A percentile compares a stretch with the other conserved stretches of the same genome.
These are phyloP conservation scores for Boechera retrofracta DNA, from an alignment of 345 rosid species.

Conservation along the genomic window DNA sequence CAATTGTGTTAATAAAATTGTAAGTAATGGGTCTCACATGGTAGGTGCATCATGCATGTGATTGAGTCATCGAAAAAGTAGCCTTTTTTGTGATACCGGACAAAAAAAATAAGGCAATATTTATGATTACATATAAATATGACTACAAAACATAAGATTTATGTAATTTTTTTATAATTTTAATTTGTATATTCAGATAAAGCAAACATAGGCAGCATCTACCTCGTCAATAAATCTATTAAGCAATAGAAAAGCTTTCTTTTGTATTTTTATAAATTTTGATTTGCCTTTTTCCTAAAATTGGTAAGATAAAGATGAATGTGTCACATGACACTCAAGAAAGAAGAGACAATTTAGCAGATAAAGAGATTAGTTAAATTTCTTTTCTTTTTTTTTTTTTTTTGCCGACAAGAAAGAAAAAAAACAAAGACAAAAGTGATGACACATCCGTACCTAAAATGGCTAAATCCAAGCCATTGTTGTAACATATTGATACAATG, in stretches of 20 bases:
- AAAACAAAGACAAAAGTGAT: conserved; percentile 11
- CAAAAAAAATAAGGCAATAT: not conserved
- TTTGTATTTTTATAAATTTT: conserved; percentile 23
- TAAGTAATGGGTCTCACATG: conserved; percentile 18
- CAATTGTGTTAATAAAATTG: not conserved
- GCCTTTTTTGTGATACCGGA: not conserved
- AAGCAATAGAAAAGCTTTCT: conserved; percentile 9
- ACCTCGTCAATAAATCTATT: not conserved
- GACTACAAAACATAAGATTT: not conserved
- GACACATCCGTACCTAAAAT: not conserved
- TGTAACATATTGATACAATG: not conserved
- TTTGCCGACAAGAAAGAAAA: too few species aligned
- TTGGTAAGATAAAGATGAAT: conserved; percentile 28
- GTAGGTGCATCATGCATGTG: not conserved
- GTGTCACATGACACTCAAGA: conserved; percentile 6
- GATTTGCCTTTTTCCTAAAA: not conserved
- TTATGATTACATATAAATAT: not conserved
- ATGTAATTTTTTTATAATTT: not conserved
- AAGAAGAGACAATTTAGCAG: not conserved
- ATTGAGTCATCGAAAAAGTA: not conserved
- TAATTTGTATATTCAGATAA: not conserved
- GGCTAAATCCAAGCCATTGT: conserved; percentile 1
- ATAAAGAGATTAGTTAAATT: not conserved
- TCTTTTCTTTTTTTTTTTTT: too few species aligned
- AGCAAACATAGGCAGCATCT: not conserved